A percentile compares a stretch with the other conserved stretches of the same genome.
Conservation (phyloP, 1,284 basidiomycete species). For the Malassezia psittaci region DNA sequence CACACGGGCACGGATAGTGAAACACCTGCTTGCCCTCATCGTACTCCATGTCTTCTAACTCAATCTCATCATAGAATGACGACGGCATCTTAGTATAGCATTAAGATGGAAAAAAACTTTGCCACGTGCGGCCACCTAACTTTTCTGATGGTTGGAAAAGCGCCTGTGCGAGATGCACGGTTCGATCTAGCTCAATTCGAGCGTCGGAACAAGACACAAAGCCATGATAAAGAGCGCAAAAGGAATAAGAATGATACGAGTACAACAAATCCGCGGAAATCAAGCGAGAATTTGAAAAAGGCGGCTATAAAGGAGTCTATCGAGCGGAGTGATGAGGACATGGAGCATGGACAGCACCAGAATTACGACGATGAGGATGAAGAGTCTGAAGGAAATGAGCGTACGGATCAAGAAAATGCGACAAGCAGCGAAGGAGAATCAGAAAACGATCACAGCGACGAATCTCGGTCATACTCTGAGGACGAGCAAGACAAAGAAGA, state of each 20-base stretch:
- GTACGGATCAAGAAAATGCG: too few species aligned
- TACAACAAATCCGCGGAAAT: background rate
- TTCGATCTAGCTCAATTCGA: background rate
- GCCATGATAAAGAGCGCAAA: background rate
- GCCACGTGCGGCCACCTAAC: background rate
- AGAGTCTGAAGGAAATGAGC: too few species aligned
- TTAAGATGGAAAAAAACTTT: background rate
- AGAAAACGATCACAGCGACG: background rate
- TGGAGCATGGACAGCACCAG: background rate
- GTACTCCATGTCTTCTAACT: constrained; percentile 47
- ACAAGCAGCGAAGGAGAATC: too few species aligned
- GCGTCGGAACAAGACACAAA: background rate
- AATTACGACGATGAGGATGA: background rate
- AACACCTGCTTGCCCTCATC: constrained; percentile 43
- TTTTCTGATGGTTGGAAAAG: background rate
- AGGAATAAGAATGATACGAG: background rate
- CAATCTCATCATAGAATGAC: constrained; percentile 44
- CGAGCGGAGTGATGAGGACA: background rate
- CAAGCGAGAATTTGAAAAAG: background rate
- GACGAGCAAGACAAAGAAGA: background rate
- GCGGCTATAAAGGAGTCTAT: background rate
- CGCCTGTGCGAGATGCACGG: constrained; percentile 3
- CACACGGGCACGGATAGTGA: constrained; percentile 98
- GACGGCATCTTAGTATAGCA: constrained; percentile 1
- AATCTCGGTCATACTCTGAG: background rate